Evolutionary conservation across 2,329 filamentous ascomycete species (phyloP), one percentile per base, ranked within the genome.

Genomic region (Diaporthe batatas): DNA sequence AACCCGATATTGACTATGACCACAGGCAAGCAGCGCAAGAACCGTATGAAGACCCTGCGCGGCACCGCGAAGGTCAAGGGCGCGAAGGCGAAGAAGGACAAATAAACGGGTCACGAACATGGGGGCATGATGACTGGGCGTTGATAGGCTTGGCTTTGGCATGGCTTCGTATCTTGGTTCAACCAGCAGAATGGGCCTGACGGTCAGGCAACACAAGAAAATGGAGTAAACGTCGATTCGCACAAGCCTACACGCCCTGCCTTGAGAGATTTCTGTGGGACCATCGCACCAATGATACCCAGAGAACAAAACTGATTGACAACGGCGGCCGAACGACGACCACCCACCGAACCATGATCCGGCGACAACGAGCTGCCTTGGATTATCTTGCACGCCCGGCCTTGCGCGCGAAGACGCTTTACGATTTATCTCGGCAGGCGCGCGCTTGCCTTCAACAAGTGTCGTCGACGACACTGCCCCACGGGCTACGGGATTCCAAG

Each of bases 1-100:
- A 42, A 21, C 29, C 6, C 34, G 58, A 23, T 69, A 18, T 68
- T 72, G 74, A 67, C 29, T 72, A 53, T 49, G 14, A 73, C 74
- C 80, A 89, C 87, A 98, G 96, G 96, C 93, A 99, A 99, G 91
- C 96, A 98, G 90, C 94, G 96, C 90, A 99, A 99, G 94, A 99
- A 99, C 94, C 92, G 96, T 87, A 92, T 94, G 88, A 98, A 99
- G 95, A 96, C 96, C 85, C 93, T 98, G 86, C 94, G 96, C 81
- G 96, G 96, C 85, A 97, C 94, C 82, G 96, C 95, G 83, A 99
- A 99, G 94, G 92, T 92, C 90, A 98, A 98, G 94, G 95, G 95
- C 86, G 92, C 92, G 84, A 91, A 92, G 89, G 91, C 93, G 87
- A 96, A 97, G 92, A 97, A 98, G 93, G 94, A 94, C 88, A 92